Evolutionary conservation across 1,284 basidiomycete species (phyloP).

Genomic region (Sporisorium graminicola): DNA sequence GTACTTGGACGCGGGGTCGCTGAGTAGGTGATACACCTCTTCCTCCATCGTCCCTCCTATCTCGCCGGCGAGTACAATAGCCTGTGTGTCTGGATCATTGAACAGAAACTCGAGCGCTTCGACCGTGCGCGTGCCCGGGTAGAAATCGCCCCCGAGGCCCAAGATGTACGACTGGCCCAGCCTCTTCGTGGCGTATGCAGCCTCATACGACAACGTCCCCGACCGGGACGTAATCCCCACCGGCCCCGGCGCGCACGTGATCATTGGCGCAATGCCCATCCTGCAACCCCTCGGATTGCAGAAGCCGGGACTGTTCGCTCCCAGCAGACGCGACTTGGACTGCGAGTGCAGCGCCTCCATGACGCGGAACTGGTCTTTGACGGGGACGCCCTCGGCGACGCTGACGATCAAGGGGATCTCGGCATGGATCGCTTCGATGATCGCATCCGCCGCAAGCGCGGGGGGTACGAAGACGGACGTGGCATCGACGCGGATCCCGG

Average conservation of each 20-base stretch:
- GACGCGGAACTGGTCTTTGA: constrained; percentile 54
- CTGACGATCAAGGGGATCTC: constrained; percentile 59
- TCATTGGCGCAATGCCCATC: constrained; percentile 54
- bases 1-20: constrained; percentile 28
- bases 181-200: constrained; percentile 41
- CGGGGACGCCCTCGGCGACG: constrained; percentile 59
- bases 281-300: constrained; percentile 57
- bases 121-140: constrained; percentile 64
- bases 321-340: constrained; percentile 46
- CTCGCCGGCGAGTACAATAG: constrained; percentile 58
- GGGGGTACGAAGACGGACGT: constrained; percentile 61
- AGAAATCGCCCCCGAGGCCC: constrained; percentile 61
- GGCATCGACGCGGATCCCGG: constrained; percentile 40
- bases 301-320: constrained; percentile 57
- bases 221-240: constrained; percentile 56
- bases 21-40: constrained; percentile 49
- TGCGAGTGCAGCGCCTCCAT: constrained; percentile 58
- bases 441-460: constrained; percentile 50
- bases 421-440: constrained; percentile 57
- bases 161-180: constrained; percentile 56
- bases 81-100: constrained; percentile 30
- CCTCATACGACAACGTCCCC: constrained; percentile 65
- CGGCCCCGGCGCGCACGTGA: constrained; percentile 38
- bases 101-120: constrained; percentile 60
- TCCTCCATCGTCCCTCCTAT: constrained; percentile 63